Conservation (phyloP, 352 stramenopile species). For the Globisporangium abappressorium region DNA sequence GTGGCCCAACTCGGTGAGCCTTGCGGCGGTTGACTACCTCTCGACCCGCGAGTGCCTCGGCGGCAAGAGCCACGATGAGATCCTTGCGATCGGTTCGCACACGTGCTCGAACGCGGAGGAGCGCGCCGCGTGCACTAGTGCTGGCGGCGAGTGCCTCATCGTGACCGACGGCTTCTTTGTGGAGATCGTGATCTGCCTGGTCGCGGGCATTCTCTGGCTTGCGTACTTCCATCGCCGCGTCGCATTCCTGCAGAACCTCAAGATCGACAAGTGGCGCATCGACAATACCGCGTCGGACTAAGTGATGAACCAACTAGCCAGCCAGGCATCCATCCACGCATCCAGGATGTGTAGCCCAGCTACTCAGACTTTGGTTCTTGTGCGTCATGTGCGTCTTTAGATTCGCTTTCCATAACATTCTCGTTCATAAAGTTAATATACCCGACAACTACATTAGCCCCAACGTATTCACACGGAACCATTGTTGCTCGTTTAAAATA, state of each 20-base stretch:
- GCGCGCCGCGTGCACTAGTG: constrained; percentile 48
- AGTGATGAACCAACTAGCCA: background rate
- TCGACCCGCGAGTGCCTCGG: constrained; percentile 78
- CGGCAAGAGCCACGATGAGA: constrained; percentile 44
- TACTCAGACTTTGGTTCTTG: background rate
- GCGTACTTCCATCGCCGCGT: constrained; percentile 67
- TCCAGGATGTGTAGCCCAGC: background rate
- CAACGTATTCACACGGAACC: background rate
- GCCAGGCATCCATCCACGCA: background rate
- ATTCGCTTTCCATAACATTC: background rate
- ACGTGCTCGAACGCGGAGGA: constrained; percentile 78
- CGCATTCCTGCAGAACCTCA: constrained; percentile 73
- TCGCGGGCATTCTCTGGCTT: constrained; percentile 69
- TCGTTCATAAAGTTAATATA: constrained; percentile 13
- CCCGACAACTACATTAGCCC: background rate
- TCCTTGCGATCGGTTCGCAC: constrained; percentile 69
- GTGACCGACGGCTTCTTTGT: constrained; percentile 81
- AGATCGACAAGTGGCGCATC: constrained; percentile 82
- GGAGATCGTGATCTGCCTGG: constrained; percentile 67
- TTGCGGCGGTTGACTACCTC: constrained; percentile 78
- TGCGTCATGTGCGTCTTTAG: background rate
- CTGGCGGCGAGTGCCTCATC: constrained; percentile 71
- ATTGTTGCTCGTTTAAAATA: background rate
- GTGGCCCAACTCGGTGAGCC: constrained; percentile 86
- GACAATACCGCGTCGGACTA: constrained; percentile 30